phyloP scores from a whole-genome alignment of 257 asterid genomes.

The Galeopsis tetrahit region DNA sequence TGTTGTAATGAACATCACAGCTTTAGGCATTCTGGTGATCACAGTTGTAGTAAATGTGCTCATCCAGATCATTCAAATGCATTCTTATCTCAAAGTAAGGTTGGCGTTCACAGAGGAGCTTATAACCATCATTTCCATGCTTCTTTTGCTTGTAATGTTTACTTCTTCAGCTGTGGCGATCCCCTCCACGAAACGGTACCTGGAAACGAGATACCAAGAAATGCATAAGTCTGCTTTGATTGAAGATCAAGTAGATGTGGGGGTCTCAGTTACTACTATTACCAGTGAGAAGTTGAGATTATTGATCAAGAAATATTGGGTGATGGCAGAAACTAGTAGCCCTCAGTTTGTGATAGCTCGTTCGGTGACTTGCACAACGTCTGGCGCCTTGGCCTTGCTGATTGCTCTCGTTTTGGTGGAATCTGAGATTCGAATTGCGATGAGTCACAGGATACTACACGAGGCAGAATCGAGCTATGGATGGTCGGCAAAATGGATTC shows the following conservation, averaged over 20 bases:
- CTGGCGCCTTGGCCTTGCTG: slow-evolving; percentile 38
- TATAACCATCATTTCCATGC: slow-evolving; percentile 29
- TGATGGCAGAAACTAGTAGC: slow-evolving; percentile 52
- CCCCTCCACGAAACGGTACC: slow-evolving; percentile 39
- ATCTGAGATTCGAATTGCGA: slow-evolving; percentile 36
- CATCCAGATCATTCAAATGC: slow-evolving; percentile 41
- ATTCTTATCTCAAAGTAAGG: slow-evolving; percentile 21
- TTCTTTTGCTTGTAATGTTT: slow-evolving; percentile 39
- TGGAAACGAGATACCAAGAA: slow-evolving; percentile 43
- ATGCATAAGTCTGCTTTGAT: slow-evolving; percentile 37
- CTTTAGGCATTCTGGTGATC: slow-evolving; percentile 39
- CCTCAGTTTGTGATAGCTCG: slow-evolving; percentile 60
- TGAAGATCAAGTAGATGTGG: slow-evolving; percentile 31
- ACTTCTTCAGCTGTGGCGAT: slow-evolving; percentile 41
- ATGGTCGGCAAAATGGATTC: slow-evolving; percentile 47
- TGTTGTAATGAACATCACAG: slow-evolving; percentile 38
- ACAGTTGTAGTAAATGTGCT: slow-evolving; percentile 37
- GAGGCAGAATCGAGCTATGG: slow-evolving; percentile 34
- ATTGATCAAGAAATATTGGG: slow-evolving; percentile 44
- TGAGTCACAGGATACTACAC: neutral
- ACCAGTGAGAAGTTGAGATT: slow-evolving; percentile 35
- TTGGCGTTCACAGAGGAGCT: slow-evolving; percentile 26
- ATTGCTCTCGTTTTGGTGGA: slow-evolving; percentile 34
- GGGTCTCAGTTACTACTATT: neutral
- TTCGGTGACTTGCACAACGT: slow-evolving; percentile 38